Base-by-base conservation (phyloP, 345 rosid species). In the Moricandia arvensis region DNA sequence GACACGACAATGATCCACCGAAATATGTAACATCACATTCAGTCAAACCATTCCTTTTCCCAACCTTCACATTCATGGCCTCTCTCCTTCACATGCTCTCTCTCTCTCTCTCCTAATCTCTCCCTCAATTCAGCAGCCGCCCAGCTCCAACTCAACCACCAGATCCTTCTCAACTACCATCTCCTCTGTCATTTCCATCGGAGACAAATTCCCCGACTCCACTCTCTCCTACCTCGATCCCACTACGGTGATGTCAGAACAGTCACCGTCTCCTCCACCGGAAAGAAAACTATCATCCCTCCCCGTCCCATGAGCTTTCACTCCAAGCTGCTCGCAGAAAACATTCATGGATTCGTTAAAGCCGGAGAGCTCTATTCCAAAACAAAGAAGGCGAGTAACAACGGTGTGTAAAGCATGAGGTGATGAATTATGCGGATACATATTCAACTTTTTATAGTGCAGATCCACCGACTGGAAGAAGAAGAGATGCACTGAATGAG, bases 141-240 rank as follows among this genome's bases (percentile, higher is more conserved):
- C 5, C 31, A 37, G 9, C 43, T 37, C 43, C 9, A 10, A 10
- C 43, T 37, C 43, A 9, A 9, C 43, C 43, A 37, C 43, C 43
- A 37, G 41, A 35, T 35, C 41, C 41, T 35, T 35, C 41, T 35
- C 41, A 8, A 35, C 41, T 8, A 58, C 73, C 18, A 58, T 86
- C 63, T 61, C 83, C 68, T 89, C 98, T 79, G 0, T 80, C 58
- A 80, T 93, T 31, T 88, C 95, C 72, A 86, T 87, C 65, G 91
- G 94, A 1, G 93, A 90, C 45, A 38, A 38, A 10, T n/a, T 38
- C 13, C 45, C 45, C 4, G 4, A 38, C 5, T 38, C 45, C n/a
- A 38, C 45, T 10, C 13, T 38, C 45, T 38, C 45, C 4, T 38
- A 10, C 13, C 45, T 38, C 5, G 45, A 38, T 38, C 45, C 45